These are phyloP conservation scores for Aspergillus alliaceus DNA, from an alignment of 2,329 filamentous ascomycete genomes.

Conservation along the genomic window DNA sequence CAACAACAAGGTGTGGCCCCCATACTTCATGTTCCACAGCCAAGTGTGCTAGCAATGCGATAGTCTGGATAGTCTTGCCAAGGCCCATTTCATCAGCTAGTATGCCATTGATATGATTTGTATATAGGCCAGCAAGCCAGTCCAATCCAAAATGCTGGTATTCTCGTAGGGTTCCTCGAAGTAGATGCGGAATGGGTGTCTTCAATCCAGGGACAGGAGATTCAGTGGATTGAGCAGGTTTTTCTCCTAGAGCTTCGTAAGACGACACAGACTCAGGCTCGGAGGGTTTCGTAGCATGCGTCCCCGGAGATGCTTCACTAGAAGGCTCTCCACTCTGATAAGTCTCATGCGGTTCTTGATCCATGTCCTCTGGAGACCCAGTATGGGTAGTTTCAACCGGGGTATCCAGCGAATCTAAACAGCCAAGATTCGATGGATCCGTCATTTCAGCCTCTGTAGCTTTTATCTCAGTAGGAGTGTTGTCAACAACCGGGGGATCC, in stretches of 20 bases:
- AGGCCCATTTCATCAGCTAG: conserved; percentile 98
- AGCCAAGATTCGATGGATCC: neutral
- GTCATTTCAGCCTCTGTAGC: conserved; percentile 1
- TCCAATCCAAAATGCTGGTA: conserved; percentile 97
- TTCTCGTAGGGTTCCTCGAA: conserved; percentile 85
- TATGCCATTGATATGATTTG: conserved; percentile 91
- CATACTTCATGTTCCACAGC: conserved; percentile 88
- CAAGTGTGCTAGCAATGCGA: conserved; percentile 86
- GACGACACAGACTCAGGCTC: conserved; percentile 47
- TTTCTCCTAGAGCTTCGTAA: conserved; percentile 36
- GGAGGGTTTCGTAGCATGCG: conserved; percentile 44
- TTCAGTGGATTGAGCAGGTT: conserved; percentile 35
- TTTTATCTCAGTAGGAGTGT: conserved; percentile 8
- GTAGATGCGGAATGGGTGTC: conserved; percentile 75
- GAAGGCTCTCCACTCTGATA: conserved; percentile 35
- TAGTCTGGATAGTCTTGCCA: conserved; percentile 97
- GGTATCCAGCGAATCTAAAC: neutral
- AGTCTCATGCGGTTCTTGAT: conserved; percentile 19
- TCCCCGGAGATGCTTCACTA: conserved; percentile 44
- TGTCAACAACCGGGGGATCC: conserved; percentile 29
- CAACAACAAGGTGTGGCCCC: conserved; percentile 94
- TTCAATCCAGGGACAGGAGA: conserved; percentile 51
- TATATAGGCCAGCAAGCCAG: conserved; percentile 92
- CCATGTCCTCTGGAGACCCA: conserved; percentile 16
- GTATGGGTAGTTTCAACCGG: neutral